phyloP scores from a whole-genome alignment of 805 yeast species.

The Spathaspora gorwiae region DNA sequence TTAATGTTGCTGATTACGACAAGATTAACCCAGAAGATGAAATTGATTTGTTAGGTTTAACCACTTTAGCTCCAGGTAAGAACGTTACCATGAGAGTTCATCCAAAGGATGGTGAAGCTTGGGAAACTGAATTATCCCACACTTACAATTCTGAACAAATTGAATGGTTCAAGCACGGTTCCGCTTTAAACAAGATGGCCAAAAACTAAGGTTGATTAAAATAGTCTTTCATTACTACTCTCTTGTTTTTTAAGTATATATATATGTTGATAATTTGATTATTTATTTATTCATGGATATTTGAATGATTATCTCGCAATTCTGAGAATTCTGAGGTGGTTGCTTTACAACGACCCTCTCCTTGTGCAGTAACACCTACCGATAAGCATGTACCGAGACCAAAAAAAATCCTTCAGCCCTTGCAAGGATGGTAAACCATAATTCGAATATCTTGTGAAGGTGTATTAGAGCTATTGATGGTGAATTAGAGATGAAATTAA shows the following conservation, averaged over 20 bases:
- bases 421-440: neutral
- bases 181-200: slow-evolving; percentile 97
- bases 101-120: slow-evolving; percentile 69
- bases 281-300: neutral
- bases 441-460: neutral
- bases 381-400: neutral
- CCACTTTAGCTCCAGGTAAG: slow-evolving; percentile 90
- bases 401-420: too few species aligned
- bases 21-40: slow-evolving; percentile 87
- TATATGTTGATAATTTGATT: neutral
- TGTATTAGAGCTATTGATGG: too few species aligned
- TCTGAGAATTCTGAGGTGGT: neutral
- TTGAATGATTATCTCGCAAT: neutral
- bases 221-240: neutral
- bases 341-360: neutral
- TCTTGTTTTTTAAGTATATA: neutral
- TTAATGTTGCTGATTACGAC: slow-evolving; percentile 86
- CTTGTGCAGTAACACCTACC: neutral
- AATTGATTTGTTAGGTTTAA: slow-evolving; percentile 81
- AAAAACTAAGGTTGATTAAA: neutral
- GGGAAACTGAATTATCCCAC: slow-evolving; percentile 91
- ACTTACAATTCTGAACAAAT: slow-evolving; percentile 95
- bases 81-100: slow-evolving; percentile 72
- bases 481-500: too few species aligned
- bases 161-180: slow-evolving; percentile 98